phyloP scores from a whole-genome alignment of 495 filamentous ascomycete genomes.

The Aspergillus haitiensis region DNA sequence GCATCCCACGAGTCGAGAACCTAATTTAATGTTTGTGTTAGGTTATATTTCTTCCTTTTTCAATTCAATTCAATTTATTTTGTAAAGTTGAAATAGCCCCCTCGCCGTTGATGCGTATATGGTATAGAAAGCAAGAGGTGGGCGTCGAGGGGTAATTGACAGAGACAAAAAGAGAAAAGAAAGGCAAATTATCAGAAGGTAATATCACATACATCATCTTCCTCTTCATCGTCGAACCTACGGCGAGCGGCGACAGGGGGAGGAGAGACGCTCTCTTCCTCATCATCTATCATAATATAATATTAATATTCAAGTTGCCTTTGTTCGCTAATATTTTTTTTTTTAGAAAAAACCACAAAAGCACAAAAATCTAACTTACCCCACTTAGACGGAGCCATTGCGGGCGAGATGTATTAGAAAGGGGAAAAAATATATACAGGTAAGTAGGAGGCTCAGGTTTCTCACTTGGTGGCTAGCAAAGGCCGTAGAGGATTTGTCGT shows the following conservation, averaged over 20 bases:
- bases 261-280: slow-evolving; percentile 64
- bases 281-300: slow-evolving; percentile 54
- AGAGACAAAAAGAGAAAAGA: background rate
- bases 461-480: background rate
- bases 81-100: background rate
- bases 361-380: slow-evolving; percentile 39
- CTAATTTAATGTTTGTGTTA: slow-evolving; percentile 24
- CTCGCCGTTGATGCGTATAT: background rate
- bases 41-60: background rate
- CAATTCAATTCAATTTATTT: background rate
- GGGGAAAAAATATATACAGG: slow-evolving; percentile 16
- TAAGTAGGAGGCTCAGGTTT: background rate
- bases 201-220: slow-evolving; percentile 70
- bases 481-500: slow-evolving; percentile 8
- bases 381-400: slow-evolving; percentile 54
- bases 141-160: background rate
- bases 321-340: background rate
- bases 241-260: slow-evolving; percentile 61
- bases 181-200: background rate
- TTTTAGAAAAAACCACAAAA: slow-evolving; percentile 9
- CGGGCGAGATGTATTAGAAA: slow-evolving; percentile 23
- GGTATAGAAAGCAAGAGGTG: background rate
- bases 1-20: slow-evolving; percentile 97
- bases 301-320: slow-evolving; percentile 3
- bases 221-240: slow-evolving; percentile 90